A percentile compares a stretch with the other conserved stretches of the same genome.
Conservation (phyloP, 805 yeast genomes). For the Candida silvatica region DNA sequence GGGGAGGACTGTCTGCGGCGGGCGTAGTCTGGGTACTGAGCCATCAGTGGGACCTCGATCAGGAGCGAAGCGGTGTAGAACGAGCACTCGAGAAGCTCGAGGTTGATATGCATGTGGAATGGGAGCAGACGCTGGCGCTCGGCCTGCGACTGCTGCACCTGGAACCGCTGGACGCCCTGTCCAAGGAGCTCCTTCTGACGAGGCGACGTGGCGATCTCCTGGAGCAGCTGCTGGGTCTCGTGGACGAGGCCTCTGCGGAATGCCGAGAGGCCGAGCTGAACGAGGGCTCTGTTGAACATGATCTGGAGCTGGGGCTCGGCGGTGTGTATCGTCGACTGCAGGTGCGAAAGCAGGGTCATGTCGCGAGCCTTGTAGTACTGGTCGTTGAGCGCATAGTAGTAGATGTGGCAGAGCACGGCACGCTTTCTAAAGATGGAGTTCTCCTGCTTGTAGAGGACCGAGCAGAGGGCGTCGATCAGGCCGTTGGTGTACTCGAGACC, state of each 20-base stretch:
- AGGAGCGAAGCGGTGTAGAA: constrained; percentile 85
- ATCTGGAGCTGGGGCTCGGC: constrained; percentile 86
- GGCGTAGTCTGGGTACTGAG: constrained; percentile 59
- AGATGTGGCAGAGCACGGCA: constrained; percentile 78
- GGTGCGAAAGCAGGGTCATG: constrained; percentile 76
- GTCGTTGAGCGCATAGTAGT: constrained; percentile 86
- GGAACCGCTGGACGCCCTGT: constrained; percentile 75
- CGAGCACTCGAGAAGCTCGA: constrained; percentile 90
- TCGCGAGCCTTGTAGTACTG: constrained; percentile 81
- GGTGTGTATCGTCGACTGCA: constrained; percentile 73
- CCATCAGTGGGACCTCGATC: constrained; percentile 87
- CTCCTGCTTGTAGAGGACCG: constrained; percentile 56
- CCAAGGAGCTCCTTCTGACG: constrained; percentile 90
- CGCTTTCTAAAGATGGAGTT: constrained; percentile 67
- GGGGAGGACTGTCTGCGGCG: constrained; percentile 43
- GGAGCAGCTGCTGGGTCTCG: constrained; percentile 80
- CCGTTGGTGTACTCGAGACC: constrained; percentile 35
- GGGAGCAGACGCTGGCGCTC: constrained; percentile 85
- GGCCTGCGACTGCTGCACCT: constrained; percentile 28
- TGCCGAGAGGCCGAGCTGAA: constrained; percentile 92
- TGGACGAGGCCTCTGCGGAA: constrained; percentile 81
- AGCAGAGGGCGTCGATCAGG: constrained; percentile 57
- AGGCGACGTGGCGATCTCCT: constrained; percentile 79
- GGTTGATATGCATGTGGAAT: constrained; percentile 95
- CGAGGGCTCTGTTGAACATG: constrained; percentile 88